phyloP scores from a whole-genome alignment of 1,139 yeast genomes.

The Eremothecium sinecaudum region DNA sequence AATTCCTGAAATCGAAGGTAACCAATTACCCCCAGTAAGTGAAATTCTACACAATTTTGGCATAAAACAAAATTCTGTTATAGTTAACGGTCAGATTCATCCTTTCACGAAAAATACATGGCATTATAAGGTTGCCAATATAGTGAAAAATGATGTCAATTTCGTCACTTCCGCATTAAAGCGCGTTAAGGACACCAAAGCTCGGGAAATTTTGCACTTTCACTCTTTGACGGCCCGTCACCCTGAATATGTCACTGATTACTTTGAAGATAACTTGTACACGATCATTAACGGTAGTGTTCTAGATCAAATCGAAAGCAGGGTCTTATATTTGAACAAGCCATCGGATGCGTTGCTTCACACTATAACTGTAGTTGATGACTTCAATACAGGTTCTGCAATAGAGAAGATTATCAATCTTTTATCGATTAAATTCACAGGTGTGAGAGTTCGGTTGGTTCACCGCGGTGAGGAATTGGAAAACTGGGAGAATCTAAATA shows the following conservation, averaged over 20 bases:
- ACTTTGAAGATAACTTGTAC: conserved; percentile 25
- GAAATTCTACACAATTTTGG: conserved; percentile 38
- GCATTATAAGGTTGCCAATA: conserved; percentile 28
- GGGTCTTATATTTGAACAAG: conserved; percentile 15
- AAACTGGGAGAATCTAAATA: conserved; percentile 13
- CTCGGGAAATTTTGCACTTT: conserved; percentile 26
- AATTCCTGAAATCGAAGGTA: conserved; percentile 12
- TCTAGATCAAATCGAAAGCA: conserved; percentile 11
- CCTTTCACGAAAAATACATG: conserved; percentile 30
- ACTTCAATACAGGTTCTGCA: conserved; percentile 19
- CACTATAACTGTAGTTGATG: conserved; percentile 26
- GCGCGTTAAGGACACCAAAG: conserved; percentile 8
- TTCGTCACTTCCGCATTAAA: conserved; percentile 19
- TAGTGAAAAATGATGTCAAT: conserved; percentile 26
- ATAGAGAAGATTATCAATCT: conserved; percentile 18
- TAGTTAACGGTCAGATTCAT: conserved; percentile 65
- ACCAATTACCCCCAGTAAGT: conserved; percentile 16
- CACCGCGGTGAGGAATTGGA: conserved; percentile 17
- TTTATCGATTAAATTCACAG: conserved; percentile 17
- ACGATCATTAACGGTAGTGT: conserved; percentile 17
- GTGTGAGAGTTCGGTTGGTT: conserved; percentile 25
- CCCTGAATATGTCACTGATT: conserved; percentile 26
- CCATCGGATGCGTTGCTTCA: conserved; percentile 20
- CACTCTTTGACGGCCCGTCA: conserved; percentile 24
- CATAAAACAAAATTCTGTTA: conserved; percentile 42